Percentiles rank a stretch among this genome's conserved stretches.
Evolutionary conservation across 169 alveolate species (phyloP).

Genomic region (Theileria sp.): DNA sequence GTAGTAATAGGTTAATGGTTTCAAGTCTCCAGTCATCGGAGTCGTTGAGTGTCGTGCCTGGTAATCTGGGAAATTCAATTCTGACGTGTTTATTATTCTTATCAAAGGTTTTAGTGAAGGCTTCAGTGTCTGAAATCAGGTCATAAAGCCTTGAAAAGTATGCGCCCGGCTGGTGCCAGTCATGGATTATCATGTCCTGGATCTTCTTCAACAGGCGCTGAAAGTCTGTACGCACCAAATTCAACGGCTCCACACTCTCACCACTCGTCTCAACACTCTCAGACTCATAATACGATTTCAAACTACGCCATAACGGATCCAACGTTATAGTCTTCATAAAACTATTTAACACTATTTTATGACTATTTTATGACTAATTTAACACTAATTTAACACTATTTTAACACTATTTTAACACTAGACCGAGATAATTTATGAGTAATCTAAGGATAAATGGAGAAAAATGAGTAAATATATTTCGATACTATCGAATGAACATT

Average conservation of each 20-base stretch:
- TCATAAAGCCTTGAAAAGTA: conserved; percentile 59
- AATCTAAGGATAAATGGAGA: background rate
- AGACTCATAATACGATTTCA: conserved; percentile 16
- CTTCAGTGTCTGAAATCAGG: conserved; percentile 63
- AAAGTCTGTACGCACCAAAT: conserved; percentile 27
- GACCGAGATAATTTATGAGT: too few species aligned
- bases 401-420: too few species aligned
- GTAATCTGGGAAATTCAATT: conserved; percentile 69
- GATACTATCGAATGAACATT: conserved; percentile 68
- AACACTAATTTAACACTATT: too few species aligned
- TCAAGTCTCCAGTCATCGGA: conserved; percentile 71
- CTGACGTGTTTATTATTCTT: conserved; percentile 58
- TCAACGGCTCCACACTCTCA: conserved; percentile 41
- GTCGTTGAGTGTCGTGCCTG: conserved; percentile 63
- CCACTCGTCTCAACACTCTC: conserved; percentile 26
- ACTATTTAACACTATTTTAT: conserved; percentile 10
- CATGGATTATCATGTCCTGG: conserved; percentile 59
- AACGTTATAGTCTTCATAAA: conserved; percentile 38
- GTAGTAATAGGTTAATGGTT: conserved; percentile 67
- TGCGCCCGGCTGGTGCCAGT: conserved; percentile 76
- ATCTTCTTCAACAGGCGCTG: conserved; percentile 33
- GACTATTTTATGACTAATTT: conserved; percentile 4
- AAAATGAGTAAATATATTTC: conserved; percentile 1
- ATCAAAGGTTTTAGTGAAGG: conserved; percentile 58
- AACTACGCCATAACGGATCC: conserved; percentile 46